Evolutionary conservation across 257 asterid species (phyloP).

Genomic region (Capsicum chinense): DNA sequence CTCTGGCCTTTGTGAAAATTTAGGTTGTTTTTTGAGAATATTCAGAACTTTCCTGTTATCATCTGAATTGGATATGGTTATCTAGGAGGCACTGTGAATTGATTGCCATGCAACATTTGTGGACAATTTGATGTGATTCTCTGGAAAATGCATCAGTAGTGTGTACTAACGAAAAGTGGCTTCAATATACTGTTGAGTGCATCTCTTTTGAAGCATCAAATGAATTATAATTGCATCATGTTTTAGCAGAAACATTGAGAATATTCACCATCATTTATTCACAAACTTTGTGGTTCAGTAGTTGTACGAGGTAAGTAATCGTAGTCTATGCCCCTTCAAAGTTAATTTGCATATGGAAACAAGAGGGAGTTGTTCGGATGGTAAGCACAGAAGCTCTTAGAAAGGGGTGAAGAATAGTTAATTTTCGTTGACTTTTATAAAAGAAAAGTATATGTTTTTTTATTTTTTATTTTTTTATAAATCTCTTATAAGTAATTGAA

Average conservation of each 20-base stretch:
- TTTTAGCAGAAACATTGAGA: neutral
- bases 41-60: neutral
- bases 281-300: neutral
- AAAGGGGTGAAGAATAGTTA: too few species aligned
- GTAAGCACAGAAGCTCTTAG: too few species aligned
- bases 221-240: neutral
- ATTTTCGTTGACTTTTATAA: too few species aligned
- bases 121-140: neutral
- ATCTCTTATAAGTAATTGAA: too few species aligned
- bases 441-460: too few species aligned
- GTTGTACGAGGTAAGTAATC: neutral
- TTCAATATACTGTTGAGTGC: neutral
- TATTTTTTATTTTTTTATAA: too few species aligned
- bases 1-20: slow-evolving; percentile 9
- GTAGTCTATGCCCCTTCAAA: neutral
- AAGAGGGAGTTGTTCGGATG: too few species aligned
- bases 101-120: neutral
- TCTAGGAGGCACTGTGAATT: slow-evolving; percentile 2
- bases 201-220: neutral
- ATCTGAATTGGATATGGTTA: neutral
- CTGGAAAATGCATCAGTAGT: neutral
- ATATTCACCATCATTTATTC: neutral
- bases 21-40: neutral
- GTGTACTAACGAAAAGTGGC: neutral
- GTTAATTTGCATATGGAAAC: neutral